Conservation (phyloP, 257 asterid genomes). For the Gentiana dahurica region DNA sequence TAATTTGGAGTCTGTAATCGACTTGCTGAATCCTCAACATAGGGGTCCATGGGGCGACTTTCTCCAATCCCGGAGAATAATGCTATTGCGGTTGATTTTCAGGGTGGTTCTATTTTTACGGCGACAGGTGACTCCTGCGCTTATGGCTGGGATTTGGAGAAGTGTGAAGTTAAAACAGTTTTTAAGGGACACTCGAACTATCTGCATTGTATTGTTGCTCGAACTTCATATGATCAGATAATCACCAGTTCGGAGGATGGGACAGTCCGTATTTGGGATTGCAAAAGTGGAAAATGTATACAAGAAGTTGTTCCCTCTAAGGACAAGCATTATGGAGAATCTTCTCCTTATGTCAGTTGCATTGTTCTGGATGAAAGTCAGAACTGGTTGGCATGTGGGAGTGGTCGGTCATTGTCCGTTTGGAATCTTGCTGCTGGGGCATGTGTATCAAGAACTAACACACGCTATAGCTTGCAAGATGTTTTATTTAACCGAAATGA, state of each 20-base stretch:
- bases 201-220: conserved; percentile 61
- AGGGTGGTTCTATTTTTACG: conserved; percentile 74
- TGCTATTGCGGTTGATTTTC: conserved; percentile 67
- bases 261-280: conserved; percentile 89
- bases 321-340: conserved; percentile 31
- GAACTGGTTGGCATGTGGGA: conserved; percentile 99
- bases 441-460: conserved; percentile 46
- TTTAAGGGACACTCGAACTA: conserved; percentile 81
- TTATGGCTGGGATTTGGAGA: conserved; percentile 98
- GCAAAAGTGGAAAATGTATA: conserved; percentile 87
- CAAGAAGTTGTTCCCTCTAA: conserved; percentile 48
- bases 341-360: conserved; percentile 58
- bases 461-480: conserved; percentile 59
- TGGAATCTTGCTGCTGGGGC: conserved; percentile 82
- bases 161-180: conserved; percentile 53
- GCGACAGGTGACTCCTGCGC: conserved; percentile 96
- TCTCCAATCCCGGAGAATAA: conserved; percentile 93
- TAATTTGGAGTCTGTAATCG: conserved; percentile 56
- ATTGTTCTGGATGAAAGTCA: conserved; percentile 85
- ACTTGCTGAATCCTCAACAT: conserved; percentile 93
- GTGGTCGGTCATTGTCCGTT: conserved; percentile 69
- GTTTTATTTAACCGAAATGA: conserved; percentile 64
- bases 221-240: conserved; percentile 65
- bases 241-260: conserved; percentile 99
- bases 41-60: conserved; percentile 99